Conservation (phyloP, 1,139 yeast genomes). For the Suhomyces maxii region DNA sequence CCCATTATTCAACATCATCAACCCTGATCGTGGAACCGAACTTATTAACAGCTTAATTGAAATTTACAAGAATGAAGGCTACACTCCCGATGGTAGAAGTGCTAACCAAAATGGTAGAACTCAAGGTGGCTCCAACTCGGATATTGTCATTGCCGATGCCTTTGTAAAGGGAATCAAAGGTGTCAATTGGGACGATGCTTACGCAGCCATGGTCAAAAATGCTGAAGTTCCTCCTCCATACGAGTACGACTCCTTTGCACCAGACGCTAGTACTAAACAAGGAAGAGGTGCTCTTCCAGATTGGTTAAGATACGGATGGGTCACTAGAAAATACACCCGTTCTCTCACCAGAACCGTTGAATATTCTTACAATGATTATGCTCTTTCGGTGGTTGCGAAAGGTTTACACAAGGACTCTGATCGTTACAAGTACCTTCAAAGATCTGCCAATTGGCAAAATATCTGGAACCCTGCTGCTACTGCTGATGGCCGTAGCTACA, state of each 20-base stretch:
- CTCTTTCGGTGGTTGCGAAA: slow-evolving; percentile 34
- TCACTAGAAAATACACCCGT: slow-evolving; percentile 31
- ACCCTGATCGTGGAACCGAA: slow-evolving; percentile 31
- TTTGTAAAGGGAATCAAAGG: slow-evolving; percentile 27
- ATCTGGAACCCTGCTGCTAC: slow-evolving; percentile 36
- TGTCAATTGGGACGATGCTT: slow-evolving; percentile 33
- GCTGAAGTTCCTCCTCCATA: slow-evolving; percentile 36
- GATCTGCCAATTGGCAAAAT: slow-evolving; percentile 40
- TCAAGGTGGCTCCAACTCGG: slow-evolving; percentile 43
- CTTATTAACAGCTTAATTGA: slow-evolving; percentile 31
- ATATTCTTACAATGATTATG: slow-evolving; percentile 40
- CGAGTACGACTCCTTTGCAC: slow-evolving; percentile 24
- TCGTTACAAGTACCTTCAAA: slow-evolving; percentile 28
- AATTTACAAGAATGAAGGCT: slow-evolving; percentile 35
- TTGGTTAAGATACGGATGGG: slow-evolving; percentile 31
- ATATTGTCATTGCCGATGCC: slow-evolving; percentile 42
- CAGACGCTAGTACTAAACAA: slow-evolving; percentile 28
- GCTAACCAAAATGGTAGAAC: slow-evolving; percentile 41
- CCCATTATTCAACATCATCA: slow-evolving; percentile 32
- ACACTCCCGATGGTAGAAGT: slow-evolving; percentile 40
- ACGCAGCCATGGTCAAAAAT: slow-evolving; percentile 36
- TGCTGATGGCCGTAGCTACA: slow-evolving; percentile 20
- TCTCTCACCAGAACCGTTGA: slow-evolving; percentile 40
- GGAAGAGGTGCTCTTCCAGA: slow-evolving; percentile 37
- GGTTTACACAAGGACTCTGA: slow-evolving; percentile 27